Evolutionary conservation across 495 filamentous ascomycete genomes (phyloP).

Genomic region (Daldinia decipiens): DNA sequence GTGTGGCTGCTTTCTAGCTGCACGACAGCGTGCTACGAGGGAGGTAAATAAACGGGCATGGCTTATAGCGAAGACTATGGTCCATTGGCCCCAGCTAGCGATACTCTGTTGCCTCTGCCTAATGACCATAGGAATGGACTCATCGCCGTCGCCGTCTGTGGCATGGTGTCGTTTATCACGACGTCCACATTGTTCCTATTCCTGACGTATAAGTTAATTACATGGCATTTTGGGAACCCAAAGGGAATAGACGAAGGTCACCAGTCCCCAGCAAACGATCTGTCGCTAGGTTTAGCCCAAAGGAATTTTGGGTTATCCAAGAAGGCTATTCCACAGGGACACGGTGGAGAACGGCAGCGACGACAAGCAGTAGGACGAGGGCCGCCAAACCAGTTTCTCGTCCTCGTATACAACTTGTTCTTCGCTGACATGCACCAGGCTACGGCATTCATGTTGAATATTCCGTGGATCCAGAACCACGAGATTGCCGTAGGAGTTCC

Average conservation of each 20-base stretch:
- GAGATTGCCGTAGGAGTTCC: slow-evolving; percentile 65
- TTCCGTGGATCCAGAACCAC: slow-evolving; percentile 66
- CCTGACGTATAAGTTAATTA: slow-evolving; percentile 66
- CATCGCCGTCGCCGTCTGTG: slow-evolving; percentile 66
- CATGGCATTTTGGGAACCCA: slow-evolving; percentile 56
- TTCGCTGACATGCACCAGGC: slow-evolving; percentile 79
- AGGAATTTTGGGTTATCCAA: slow-evolving; percentile 29
- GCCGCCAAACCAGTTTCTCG: slow-evolving; percentile 72
- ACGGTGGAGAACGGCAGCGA: slow-evolving; percentile 44
- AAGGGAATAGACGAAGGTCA: slow-evolving; percentile 12
- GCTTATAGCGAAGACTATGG: slow-evolving; percentile 31
- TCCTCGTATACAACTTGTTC: slow-evolving; percentile 78
- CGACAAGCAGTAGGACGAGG: slow-evolving; percentile 32
- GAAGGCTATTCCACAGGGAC: slow-evolving; percentile 27
- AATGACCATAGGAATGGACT: slow-evolving; percentile 60
- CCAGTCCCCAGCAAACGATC: slow-evolving; percentile 34
- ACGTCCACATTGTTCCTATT: slow-evolving; percentile 62
- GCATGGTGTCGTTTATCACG: slow-evolving; percentile 68
- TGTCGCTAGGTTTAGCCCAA: slow-evolving; percentile 37
- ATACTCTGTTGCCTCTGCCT: slow-evolving; percentile 61
- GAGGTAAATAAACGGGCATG: slow-evolving; percentile 15
- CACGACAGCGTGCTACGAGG: neutral
- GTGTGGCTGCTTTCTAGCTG: slow-evolving; percentile 5
- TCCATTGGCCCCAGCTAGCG: slow-evolving; percentile 22
- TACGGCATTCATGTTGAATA: slow-evolving; percentile 72